Evolutionary conservation across 2,329 filamentous ascomycete species (phyloP), one percentile per base, ranked within the genome.

Genomic region (Xylariaceae sp.): DNA sequence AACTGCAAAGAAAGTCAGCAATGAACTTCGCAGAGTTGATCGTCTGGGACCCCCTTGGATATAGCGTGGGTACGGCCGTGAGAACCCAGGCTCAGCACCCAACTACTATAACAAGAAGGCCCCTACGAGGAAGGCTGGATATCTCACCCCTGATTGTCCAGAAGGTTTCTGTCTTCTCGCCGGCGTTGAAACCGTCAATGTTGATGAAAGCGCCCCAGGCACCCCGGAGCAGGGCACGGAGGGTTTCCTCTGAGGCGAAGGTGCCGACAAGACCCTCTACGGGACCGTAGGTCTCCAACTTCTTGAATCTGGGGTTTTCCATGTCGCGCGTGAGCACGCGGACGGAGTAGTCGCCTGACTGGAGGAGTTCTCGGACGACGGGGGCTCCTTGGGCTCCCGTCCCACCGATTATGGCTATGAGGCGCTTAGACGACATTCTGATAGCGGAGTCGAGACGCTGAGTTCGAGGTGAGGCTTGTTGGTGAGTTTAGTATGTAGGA

Each of bases 321-420:
- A 70, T 51, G 59, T 80, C 70, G 8, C 78, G 72, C 2, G 79
- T 81, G 7, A 82, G 67, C 19, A 77, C 69, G 26, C 74, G 72
- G 53, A 76, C 68, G 26, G 65, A 60, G 65, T 80, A 80, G 44
- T 68, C 66, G 34, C 70, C 68, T 56, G 75, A 72, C 47, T 67
- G 53, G 30, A 72, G 68, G 5, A 76, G 71, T 21, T 72, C 72
- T 30, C 70, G 66, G 48, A 78, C 66, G 1, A 80, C 70, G 1
- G 77, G 75, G 13, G 75, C 71, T 13, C 77, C 77, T 63, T 80
- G 78, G 37, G 77, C 78, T 3, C 77, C 77, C 0, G 78, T 80
- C 3, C 72, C 78, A 26, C 77, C 77, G 41, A 80, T 70, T 46
- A 80, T 51, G 29, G 61, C 62, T 41, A 65, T 59, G 26, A 66